A percentile compares a stretch with the other conserved stretches of the same genome.
Evolutionary conservation across 176 grass and related monocot species (phyloP).

Genomic region (Carex pumila): DNA sequence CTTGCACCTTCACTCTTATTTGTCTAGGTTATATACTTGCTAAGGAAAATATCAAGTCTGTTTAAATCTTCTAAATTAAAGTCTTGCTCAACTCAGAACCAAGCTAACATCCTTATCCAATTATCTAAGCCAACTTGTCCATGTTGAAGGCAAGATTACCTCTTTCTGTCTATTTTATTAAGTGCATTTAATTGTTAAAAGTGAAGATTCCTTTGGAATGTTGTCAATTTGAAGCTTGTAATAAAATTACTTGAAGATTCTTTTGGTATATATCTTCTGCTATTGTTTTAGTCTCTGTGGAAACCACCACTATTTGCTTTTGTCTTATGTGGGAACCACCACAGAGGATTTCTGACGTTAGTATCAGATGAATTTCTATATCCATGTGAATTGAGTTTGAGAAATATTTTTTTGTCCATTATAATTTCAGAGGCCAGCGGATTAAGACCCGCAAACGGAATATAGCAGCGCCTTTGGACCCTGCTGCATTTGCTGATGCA

Average conservation of each 20-base stretch:
- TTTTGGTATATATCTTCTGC: background rate
- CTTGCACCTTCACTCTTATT: background rate
- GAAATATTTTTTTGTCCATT: background rate
- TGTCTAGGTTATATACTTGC: background rate
- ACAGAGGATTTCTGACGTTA: background rate
- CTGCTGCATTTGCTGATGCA: slow-evolving; percentile 98
- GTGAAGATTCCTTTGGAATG: background rate
- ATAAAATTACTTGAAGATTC: slow-evolving; percentile 7
- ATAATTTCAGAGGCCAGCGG: slow-evolving; percentile 72
- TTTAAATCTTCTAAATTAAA: background rate
- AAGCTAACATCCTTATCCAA: background rate
- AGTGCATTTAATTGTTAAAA: background rate
- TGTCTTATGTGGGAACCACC: background rate
- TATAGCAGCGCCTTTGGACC: slow-evolving; percentile 85
- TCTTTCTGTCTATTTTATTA: background rate
- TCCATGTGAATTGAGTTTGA: background rate
- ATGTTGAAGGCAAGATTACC: background rate
- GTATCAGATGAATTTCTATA: background rate
- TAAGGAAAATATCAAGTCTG: background rate
- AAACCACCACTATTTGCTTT: background rate
- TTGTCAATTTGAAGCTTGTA: background rate
- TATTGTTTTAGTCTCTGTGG: background rate
- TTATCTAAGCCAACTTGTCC: background rate
- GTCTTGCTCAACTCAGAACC: background rate
- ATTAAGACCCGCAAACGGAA: slow-evolving; percentile 99